Percentiles rank a stretch among this genome's conserved stretches.
These are phyloP conservation scores for Murraya koenigii DNA, from an alignment of 345 rosid genomes.

Conservation along the genomic window DNA sequence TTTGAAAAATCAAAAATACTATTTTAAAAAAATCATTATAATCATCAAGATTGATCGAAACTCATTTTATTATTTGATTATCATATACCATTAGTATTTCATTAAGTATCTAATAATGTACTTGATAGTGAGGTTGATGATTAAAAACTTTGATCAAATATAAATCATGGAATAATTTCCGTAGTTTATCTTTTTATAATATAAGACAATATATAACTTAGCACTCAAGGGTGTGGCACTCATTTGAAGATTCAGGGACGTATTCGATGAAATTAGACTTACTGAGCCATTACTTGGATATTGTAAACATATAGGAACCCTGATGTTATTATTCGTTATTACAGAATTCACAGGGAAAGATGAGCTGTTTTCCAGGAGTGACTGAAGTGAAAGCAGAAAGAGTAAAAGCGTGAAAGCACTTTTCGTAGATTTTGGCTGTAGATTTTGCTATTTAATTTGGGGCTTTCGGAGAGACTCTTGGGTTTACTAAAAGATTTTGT, in stretches of 20 bases:
- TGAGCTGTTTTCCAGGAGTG: background rate
- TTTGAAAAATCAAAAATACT: too few relatives aligned
- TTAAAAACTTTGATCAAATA: too few relatives aligned
- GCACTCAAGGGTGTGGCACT: background rate
- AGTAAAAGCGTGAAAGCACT: background rate
- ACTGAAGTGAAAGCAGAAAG: background rate
- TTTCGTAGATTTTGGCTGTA: background rate
- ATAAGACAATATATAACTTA: too few relatives aligned
- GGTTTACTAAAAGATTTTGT: background rate
- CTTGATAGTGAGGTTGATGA: too few relatives aligned
- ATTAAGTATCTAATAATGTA: too few relatives aligned
- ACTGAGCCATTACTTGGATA: background rate
- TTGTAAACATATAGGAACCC: background rate
- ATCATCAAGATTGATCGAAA: too few relatives aligned
- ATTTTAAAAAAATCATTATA: accelerated
- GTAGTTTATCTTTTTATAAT: too few relatives aligned
- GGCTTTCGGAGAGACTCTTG: background rate
- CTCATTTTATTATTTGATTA: too few relatives aligned
- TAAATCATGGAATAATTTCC: too few relatives aligned
- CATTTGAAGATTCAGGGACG: too few relatives aligned
- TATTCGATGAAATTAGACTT: background rate
- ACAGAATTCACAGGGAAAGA: background rate
- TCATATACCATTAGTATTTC: too few relatives aligned
- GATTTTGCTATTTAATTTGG: too few relatives aligned
- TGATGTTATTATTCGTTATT: background rate